Base-by-base conservation (phyloP, 805 yeast genomes). In the Scheffersomyces coipomensis region DNA sequence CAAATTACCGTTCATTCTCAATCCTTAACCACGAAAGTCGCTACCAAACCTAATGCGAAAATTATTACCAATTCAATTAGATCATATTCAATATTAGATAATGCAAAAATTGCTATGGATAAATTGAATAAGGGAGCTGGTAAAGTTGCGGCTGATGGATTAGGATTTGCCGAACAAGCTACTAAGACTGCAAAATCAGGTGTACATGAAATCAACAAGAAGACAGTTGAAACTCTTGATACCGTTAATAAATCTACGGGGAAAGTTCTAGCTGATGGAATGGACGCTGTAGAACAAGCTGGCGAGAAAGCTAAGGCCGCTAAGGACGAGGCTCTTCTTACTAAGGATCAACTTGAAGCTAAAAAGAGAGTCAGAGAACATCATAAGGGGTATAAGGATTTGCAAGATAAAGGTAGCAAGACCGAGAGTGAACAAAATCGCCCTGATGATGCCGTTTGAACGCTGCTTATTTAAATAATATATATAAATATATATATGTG, bases 361-460 rank as follows among this genome's bases (percentile, higher is more conserved):
- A 47, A 43, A 18, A 24, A 34, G 24, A 39, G 34, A 35, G 56
- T 51, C 8, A 23, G 33, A 16, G 38, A 59, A 29, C 62, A 64
- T 44, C 42, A 57, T 32, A 40, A 54, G 25, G 75, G 75, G 11
- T 70, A 70, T 52, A 40, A 58, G 25, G 47, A 57, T 47, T 60
- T 71, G 45, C 71, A 69, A 51, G 73, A 71, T 40, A 71, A 69
- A 49, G 76, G 76, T 11, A 29, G 58, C 36, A 62, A 69, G 46
- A 57, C 60, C 16, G 75, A 71, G 46, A 43, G 51, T 29, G 75
- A 71, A 51, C 76, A 72, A 49, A 60, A 65, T 49, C 61, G 77
- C 38, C 74, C 76, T 5, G 76, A 71, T 29, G 76, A 72, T 48
- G 75, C 64, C n/a, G 49, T 69, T 23, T 68, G 55, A 49, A n/a